Percentiles rank a stretch among this genome's conserved stretches.
Conservation (phyloP, 2,329 filamentous ascomycete species). For the Phialocephala sp. region DNA sequence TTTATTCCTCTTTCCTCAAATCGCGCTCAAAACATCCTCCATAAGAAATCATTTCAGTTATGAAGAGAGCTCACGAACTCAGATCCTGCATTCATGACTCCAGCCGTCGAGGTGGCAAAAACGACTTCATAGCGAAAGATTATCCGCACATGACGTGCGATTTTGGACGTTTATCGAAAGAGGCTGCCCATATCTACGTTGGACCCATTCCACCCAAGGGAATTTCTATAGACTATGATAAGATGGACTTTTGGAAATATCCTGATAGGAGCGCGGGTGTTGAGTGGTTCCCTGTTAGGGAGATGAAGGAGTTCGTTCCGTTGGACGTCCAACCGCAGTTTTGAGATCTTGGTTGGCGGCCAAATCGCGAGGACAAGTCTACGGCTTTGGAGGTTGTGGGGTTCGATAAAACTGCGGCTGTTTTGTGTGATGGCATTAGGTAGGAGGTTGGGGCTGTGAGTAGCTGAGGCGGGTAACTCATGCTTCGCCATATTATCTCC, state of each 20-base stretch:
- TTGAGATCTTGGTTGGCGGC: not conserved
- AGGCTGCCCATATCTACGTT: not conserved
- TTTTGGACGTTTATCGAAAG: not conserved
- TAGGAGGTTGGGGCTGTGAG: not conserved
- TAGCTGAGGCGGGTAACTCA: not conserved
- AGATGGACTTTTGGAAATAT: not conserved
- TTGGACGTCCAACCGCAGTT: not conserved
- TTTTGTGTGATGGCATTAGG: too few species aligned
- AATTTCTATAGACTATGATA: not conserved
- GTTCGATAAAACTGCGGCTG: too few species aligned
- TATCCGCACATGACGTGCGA: slow-evolving; percentile 1
- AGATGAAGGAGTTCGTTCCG: not conserved
- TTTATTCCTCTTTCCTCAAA: too few species aligned
- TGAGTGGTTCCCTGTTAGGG: not conserved
- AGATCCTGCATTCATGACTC: slow-evolving; percentile 8
- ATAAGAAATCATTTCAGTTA: too few species aligned
- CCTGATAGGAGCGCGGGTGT: not conserved
- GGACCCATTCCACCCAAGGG: not conserved
- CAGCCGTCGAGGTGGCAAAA: not conserved
- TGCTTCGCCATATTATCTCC: not conserved
- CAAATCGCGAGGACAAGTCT: too few species aligned
- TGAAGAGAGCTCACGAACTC: not conserved
- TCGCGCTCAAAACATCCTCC: too few species aligned
- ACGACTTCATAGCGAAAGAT: not conserved
- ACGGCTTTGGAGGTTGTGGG: not conserved